Percentiles rank a stretch among this genome's conserved stretches.
Evolutionary conservation across 345 rosid genomes (phyloP).

Genomic region (Eucalyptus tenuipes): DNA sequence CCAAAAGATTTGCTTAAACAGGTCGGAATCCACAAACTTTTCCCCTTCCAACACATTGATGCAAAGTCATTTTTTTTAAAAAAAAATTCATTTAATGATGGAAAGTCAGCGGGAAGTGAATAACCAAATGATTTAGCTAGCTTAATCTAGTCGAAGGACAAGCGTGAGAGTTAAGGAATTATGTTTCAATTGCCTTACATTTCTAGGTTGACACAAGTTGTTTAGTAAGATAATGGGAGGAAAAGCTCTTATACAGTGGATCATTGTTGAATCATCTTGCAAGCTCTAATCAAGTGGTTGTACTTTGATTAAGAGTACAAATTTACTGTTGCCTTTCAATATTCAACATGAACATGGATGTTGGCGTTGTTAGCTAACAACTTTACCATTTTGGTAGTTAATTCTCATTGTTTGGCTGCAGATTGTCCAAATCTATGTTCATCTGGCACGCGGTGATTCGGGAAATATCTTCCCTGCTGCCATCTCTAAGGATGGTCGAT

Average conservation of each 20-base stretch:
- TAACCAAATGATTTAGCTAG: background rate
- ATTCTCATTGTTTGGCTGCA: conserved; percentile 12
- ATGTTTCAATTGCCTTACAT: background rate
- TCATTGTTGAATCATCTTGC: background rate
- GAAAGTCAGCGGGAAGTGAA: background rate
- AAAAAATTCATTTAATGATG: background rate
- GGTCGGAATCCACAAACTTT: conserved; percentile 25
- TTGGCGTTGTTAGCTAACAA: background rate
- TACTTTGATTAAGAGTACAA: background rate
- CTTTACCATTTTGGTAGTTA: background rate
- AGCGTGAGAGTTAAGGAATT: background rate
- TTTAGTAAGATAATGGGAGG: background rate
- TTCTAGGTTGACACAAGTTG: background rate
- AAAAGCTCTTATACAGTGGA: background rate
- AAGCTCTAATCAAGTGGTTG: background rate
- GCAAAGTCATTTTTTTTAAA: background rate
- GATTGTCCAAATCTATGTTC: conserved; percentile 88
- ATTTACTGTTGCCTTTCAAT: background rate
- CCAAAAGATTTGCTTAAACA: conserved; percentile 91
- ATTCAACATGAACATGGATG: background rate
- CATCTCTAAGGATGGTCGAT: conserved; percentile 91
- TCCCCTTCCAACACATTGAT: background rate
- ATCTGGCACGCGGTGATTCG: conserved; percentile 81
- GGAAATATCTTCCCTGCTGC: conserved; percentile 76
- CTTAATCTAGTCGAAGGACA: background rate